phyloP scores from a whole-genome alignment of 2,329 filamentous ascomycete genomes.

The Colletotrichum sp. region DNA sequence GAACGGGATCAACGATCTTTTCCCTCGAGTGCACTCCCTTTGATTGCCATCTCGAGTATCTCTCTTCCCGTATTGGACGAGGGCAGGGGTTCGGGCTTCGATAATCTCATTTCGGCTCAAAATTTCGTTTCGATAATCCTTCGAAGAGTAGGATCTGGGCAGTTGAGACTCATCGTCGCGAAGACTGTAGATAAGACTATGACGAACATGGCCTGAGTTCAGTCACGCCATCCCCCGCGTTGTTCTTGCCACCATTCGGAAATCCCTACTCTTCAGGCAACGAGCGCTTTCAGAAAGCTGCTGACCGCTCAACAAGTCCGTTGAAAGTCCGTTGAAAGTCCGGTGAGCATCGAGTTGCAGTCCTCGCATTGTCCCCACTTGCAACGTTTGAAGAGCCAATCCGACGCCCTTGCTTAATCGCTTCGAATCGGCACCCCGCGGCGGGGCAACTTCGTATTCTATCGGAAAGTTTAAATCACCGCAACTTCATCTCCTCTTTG shows the following conservation, averaged over 20 bases:
- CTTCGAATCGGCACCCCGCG: neutral
- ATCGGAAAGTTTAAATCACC: neutral
- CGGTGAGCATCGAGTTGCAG: no score
- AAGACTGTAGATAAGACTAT: neutral
- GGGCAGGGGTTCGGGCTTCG: neutral
- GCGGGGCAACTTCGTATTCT: neutral
- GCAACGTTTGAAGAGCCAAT: neutral
- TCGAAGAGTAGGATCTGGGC: neutral
- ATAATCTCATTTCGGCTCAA: neutral
- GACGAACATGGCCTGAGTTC: neutral
- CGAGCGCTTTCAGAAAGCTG: neutral
- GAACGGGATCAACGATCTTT: neutral
- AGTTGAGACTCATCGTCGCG: neutral
- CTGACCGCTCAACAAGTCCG: neutral
- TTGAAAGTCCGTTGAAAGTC: neutral
- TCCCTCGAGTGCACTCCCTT: neutral
- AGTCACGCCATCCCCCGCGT: neutral
- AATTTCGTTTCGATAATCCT: neutral
- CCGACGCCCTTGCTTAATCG: neutral
- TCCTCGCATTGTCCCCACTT: neutral
- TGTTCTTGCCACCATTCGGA: neutral
- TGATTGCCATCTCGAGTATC: neutral
- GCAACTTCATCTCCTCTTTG: neutral
- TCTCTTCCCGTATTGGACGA: neutral
- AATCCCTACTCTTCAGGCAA: neutral